Conservation (phyloP, 106 monocot genomes). For the Chionographis japonica region DNA sequence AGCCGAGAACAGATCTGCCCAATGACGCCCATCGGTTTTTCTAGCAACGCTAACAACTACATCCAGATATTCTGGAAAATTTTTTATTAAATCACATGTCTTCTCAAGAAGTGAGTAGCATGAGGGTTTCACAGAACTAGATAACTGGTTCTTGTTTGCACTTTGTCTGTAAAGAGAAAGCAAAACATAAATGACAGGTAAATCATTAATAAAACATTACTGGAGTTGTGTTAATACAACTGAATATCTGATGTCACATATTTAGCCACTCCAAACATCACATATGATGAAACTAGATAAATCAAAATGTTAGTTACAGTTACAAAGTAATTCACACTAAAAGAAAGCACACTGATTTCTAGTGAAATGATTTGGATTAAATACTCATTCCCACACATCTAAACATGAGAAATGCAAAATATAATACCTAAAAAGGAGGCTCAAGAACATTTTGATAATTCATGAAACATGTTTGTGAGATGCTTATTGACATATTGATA, state of each 20-base stretch:
- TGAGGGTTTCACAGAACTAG: constrained; percentile 26
- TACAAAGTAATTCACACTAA: neutral
- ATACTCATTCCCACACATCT: neutral
- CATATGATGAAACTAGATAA: neutral
- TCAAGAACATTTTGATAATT: too few species aligned
- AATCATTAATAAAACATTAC: neutral
- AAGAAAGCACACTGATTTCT: neutral
- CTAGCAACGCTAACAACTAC: constrained; percentile 98
- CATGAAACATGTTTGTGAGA: too few species aligned
- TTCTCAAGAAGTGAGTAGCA: constrained; percentile 75
- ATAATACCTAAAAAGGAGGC: too few species aligned
- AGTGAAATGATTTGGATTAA: neutral
- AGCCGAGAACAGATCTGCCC: constrained; percentile 94
- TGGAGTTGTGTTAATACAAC: neutral
- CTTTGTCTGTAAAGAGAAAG: constrained; percentile 53
- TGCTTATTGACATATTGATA: too few species aligned
- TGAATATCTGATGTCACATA: neutral
- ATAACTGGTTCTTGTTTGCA: constrained; percentile 59
- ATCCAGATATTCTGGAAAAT: constrained; percentile 94
- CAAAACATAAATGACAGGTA: neutral
- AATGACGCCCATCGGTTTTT: constrained; percentile 97
- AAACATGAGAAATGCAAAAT: too few species aligned
- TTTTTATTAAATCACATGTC: constrained; percentile 80
- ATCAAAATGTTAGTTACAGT: too few species aligned
- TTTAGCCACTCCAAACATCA: too few species aligned